Base-by-base conservation (phyloP, 768 basidiomycete species). In the Sporobolomyces pararoseus region DNA sequence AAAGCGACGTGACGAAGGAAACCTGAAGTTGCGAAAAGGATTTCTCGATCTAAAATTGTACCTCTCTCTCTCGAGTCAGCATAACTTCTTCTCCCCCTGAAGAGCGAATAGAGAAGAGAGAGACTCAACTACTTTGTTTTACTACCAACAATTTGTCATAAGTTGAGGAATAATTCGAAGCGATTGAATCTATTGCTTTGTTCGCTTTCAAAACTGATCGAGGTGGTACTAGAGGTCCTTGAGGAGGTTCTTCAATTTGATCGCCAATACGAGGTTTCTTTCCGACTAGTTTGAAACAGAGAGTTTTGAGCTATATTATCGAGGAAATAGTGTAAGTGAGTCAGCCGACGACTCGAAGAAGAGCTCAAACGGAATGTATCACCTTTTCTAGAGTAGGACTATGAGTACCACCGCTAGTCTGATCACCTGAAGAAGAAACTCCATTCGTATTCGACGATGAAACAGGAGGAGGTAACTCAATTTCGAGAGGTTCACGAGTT, bases 81-180 rank as follows among this genome's bases (percentile, higher is more conserved):
- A n/a, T 12, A 29, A 7, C 52, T 17, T n/a, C n/a, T n/a, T n/a
- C n/a, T n/a, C n/a, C 13, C n/a, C 2, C 0, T 6, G 2, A n/a
- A 19, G 29, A 4, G 4, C 1, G 21, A 23, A 27, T 2, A 2
- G 21, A 29, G 34, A 23, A 32, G 25, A 29, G 4, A n/a, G 9
- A 3, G 5, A 32, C 65, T 12, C 39, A 17, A 66, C 70, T 58
- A 4, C 21, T 4, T 14, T 58, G 71, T 23, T 51, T 59, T 46
- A 72, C 55, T 27, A 72, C 27, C 35, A 53, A 19, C 25, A 72
- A 51, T 19, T 60, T 60, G 34, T 67, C 66, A 58, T 72, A 72
- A 2, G 71, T 68, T 46, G 59, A 49, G 35, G 59, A 49, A 23
- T 49, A 61, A 2, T 47, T 32, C 10, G 7, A 34, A 31, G 44